Conservation (phyloP, 2,329 filamentous ascomycete genomes). For the Tolypocladium inflatum region DNA sequence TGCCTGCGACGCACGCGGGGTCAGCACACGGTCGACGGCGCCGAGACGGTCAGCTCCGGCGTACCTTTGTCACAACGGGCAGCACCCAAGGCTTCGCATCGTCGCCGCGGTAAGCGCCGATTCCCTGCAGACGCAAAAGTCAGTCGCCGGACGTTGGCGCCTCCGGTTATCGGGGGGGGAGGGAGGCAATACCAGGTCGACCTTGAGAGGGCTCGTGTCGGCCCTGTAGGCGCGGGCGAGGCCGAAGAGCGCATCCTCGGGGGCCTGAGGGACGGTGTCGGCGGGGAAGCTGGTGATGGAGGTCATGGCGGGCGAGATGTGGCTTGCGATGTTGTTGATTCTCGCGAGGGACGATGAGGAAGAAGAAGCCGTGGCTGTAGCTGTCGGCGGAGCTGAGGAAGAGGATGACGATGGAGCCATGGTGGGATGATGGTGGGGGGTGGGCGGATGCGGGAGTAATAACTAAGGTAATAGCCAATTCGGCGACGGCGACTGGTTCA, state of each 20-base stretch:
- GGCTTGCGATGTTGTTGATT: slow-evolving; percentile 54
- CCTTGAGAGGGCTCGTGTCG: slow-evolving; percentile 69
- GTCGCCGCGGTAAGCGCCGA: slow-evolving; percentile 92
- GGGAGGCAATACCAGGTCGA: slow-evolving; percentile 63
- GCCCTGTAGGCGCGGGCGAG: slow-evolving; percentile 80
- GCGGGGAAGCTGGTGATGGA: slow-evolving; percentile 59
- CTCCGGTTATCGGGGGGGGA: background rate
- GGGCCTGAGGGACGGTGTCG: slow-evolving; percentile 75
- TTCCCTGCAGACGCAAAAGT: slow-evolving; percentile 35
- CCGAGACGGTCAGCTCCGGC: slow-evolving; percentile 1
- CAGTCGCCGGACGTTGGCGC: background rate
- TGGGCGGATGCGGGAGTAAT: background rate
- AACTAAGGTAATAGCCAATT: slow-evolving; percentile 1
- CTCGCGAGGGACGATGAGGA: slow-evolving; percentile 40
- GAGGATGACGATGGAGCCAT: slow-evolving; percentile 14
- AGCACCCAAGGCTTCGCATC: slow-evolving; percentile 96
- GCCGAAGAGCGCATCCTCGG: slow-evolving; percentile 91
- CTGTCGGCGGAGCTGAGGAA: background rate
- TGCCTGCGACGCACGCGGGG: slow-evolving; percentile 49
- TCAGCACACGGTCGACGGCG: background rate
- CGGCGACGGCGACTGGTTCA: background rate
- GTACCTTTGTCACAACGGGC: slow-evolving; percentile 91
- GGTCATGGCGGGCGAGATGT: slow-evolving; percentile 54
- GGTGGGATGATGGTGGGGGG: slow-evolving; percentile 2
- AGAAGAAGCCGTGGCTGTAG: slow-evolving; percentile 16